A percentile compares a stretch with the other conserved stretches of the same genome.
These are phyloP conservation scores for Heimioporus sp. DNA, from an alignment of 768 basidiomycete species.

Conservation along the genomic window DNA sequence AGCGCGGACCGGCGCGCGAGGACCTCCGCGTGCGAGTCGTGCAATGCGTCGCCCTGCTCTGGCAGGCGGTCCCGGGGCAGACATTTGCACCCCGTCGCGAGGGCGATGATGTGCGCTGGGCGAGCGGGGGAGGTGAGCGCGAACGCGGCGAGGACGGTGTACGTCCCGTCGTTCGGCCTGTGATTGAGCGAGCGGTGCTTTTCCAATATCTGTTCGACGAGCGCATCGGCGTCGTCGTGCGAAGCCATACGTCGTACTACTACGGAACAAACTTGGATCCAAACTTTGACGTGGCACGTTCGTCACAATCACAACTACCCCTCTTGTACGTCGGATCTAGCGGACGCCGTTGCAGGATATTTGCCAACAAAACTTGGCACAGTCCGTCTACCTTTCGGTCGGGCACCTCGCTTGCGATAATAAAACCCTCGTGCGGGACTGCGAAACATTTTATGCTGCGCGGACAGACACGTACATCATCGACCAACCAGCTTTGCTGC, in stretches of 20 bases:
- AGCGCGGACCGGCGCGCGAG: slow-evolving; percentile 79
- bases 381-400: too few species aligned
- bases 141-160: slow-evolving; percentile 59
- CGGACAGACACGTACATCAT: too few species aligned
- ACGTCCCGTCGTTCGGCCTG: slow-evolving; percentile 53
- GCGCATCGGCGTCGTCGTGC: slow-evolving; percentile 3
- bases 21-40: slow-evolving; percentile 91
- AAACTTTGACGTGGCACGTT: too few species aligned
- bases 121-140: slow-evolving; percentile 42
- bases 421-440: too few species aligned
- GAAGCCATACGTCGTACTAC: not conserved
- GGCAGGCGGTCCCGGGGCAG: slow-evolving; percentile 65
- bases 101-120: slow-evolving; percentile 55
- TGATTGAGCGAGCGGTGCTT: slow-evolving; percentile 47
- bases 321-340: too few species aligned
- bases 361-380: too few species aligned
- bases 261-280: too few species aligned
- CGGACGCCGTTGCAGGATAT: too few species aligned
- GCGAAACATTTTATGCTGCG: too few species aligned
- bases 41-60: slow-evolving; percentile 69
- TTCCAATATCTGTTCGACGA: slow-evolving; percentile 40
- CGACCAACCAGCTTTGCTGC: too few species aligned
- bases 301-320: too few species aligned
- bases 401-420: too few species aligned
- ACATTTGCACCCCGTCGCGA: slow-evolving; percentile 86